phyloP scores from a whole-genome alignment of 331 rosid species.

The Rhamnella rubrinervis region DNA sequence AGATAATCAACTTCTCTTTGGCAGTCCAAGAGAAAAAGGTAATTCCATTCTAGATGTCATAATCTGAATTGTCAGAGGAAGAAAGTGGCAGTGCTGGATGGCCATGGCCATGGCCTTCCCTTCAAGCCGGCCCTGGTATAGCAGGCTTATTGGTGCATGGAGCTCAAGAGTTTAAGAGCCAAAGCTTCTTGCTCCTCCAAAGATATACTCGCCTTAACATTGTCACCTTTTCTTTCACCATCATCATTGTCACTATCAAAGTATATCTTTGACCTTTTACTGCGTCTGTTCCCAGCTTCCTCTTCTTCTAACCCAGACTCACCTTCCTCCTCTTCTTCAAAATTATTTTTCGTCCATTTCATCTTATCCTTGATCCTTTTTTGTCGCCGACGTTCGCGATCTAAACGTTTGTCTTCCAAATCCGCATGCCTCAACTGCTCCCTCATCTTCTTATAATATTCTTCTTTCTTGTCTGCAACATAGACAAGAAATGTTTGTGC shows the following conservation, averaged over 20 bases:
- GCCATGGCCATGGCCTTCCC: no score
- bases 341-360: slow-evolving; percentile 54
- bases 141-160: no score
- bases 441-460: slow-evolving; percentile 65
- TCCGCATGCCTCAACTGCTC: slow-evolving; percentile 72
- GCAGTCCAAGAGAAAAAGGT: no score
- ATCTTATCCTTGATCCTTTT: slow-evolving; percentile 69
- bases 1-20: no score
- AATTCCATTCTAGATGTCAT: no score
- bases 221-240: slow-evolving; percentile 37
- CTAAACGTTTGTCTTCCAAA: slow-evolving; percentile 68
- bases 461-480: slow-evolving; percentile 60
- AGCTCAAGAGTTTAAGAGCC: slow-evolving; percentile 68
- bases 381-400: slow-evolving; percentile 63
- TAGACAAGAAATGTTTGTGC: not conserved
- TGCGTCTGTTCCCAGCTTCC: slow-evolving; percentile 27
- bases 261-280: slow-evolving; percentile 52
- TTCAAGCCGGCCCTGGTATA: no score
- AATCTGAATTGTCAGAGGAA: no score
- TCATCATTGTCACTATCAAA: slow-evolving; percentile 61
- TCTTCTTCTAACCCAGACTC: slow-evolving; percentile 57
- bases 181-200: slow-evolving; percentile 72
- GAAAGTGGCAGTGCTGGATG: no score
- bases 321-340: slow-evolving; percentile 43
- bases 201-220: slow-evolving; percentile 21